These are phyloP conservation scores for Strobilomyces confusus DNA, from an alignment of 768 basidiomycete genomes.

Conservation along the genomic window DNA sequence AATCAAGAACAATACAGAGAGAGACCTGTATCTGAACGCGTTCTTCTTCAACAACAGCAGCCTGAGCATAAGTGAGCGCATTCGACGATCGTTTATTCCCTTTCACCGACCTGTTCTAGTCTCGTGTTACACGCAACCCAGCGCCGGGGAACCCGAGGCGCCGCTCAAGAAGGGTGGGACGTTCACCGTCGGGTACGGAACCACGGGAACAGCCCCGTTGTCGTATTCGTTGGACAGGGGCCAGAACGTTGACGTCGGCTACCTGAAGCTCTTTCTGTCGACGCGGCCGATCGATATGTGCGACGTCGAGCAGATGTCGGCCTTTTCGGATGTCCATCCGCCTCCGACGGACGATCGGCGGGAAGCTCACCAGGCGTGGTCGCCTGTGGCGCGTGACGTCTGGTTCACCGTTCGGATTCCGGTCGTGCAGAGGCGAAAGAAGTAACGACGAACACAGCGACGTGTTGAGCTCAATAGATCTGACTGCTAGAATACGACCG, in stretches of 20 bases:
- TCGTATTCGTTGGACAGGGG: slow-evolving; percentile 29
- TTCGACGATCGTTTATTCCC: not conserved
- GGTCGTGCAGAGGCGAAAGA: no score
- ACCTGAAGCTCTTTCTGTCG: slow-evolving; percentile 43
- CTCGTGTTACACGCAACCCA: slow-evolving; percentile 8
- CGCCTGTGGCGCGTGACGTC: no score
- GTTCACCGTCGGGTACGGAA: slow-evolving; percentile 40
- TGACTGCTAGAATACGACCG: no score
- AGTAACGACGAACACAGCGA: no score
- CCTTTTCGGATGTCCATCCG: no score
- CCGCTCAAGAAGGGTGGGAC: slow-evolving; percentile 5
- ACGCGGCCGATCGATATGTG: slow-evolving; percentile 34
- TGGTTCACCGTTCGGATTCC: no score
- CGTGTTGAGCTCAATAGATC: no score
- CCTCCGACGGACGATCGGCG: no score
- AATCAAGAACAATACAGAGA: slow-evolving; percentile 32
- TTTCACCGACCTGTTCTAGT: slow-evolving; percentile 1
- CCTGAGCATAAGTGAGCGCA: slow-evolving; percentile 32
- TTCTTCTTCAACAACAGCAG: slow-evolving; percentile 43
- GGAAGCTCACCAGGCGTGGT: no score
- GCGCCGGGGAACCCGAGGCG: not conserved
- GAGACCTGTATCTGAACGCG: slow-evolving; percentile 36
- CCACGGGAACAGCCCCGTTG: slow-evolving; percentile 29
- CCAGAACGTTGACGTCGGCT: slow-evolving; percentile 37
- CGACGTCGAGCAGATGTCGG: slow-evolving; percentile 31